Percentiles rank a stretch among this genome's conserved stretches.
phyloP scores from a whole-genome alignment of 164 flowering plant genomes.

The Annona cherimola region DNA sequence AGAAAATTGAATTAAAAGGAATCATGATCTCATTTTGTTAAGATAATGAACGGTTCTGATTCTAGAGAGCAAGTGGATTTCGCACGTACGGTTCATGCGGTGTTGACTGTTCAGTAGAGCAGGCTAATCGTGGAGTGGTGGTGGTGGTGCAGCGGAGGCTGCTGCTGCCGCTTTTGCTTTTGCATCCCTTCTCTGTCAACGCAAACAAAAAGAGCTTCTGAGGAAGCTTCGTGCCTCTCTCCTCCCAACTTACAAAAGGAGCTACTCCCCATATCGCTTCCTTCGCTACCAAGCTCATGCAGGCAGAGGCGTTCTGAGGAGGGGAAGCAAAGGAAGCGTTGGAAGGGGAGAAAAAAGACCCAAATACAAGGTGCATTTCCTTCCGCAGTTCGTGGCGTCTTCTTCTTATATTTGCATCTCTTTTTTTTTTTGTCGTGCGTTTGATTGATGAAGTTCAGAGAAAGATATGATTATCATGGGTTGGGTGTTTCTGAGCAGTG shows the following conservation, averaged over 20 bases:
- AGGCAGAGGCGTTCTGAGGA: neutral
- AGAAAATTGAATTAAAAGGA: too few species aligned
- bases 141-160: too few species aligned
- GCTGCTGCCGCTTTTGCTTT: neutral
- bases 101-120: too few species aligned
- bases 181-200: slow-evolving; percentile 17
- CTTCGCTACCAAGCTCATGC: neutral
- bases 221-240: slow-evolving; percentile 25
- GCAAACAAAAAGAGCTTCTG: slow-evolving; percentile 31
- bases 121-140: too few species aligned
- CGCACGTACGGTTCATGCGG: too few species aligned
- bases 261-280: neutral
- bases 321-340: too few species aligned
- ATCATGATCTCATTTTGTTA: too few species aligned
- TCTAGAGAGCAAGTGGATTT: too few species aligned
- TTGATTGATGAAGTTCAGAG: neutral
- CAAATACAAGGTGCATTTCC: slow-evolving; percentile 7
- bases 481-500: neutral
- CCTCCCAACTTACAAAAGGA: slow-evolving; percentile 12
- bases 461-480: neutral
- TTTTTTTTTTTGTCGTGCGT: neutral
- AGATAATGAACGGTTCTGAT: too few species aligned
- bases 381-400: neutral
- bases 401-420: neutral
- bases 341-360: neutral